Base-by-base conservation (phyloP, 805 yeast species). In the Sugiyamaella chiloensis region DNA sequence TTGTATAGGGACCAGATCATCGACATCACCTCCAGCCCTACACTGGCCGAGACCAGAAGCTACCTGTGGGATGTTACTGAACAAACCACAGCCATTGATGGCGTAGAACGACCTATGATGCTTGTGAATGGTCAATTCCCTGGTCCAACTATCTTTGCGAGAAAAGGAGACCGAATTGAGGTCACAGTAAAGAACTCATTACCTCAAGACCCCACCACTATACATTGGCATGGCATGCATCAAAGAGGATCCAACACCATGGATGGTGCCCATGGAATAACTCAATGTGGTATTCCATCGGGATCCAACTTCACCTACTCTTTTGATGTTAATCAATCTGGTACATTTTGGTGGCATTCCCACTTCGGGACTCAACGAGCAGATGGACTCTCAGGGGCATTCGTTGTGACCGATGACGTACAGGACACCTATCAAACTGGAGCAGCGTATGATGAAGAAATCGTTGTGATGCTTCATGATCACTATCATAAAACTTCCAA, bases 281-380 rank as follows among this genome's bases (percentile, higher is more conserved):
- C 79, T 5, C 81, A 78, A 51, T 71, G 77, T 44, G 78, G 79
- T 2, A 72, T 78, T 11, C 64, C 63, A 6, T 66, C 73, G 7
- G 78, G 77, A 1, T 62, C 58, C 3, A 50, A 60, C 2, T 75
- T 68, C 58, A 60, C 65, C 1, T 74, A 78, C 52, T 54, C 60
- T 24, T 76, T 78, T 54, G 61, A 66, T 2, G 60, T 56, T 1
- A 63, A 62, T 35, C 77, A 73, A 45, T 55, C 65, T 12, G 83
- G 83, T 0, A 71, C 80, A 0, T 73, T 61, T 43, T 78, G 83
- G 83, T 78, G 76, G 57, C 83, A 78, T 52, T 69, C 79, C 2
- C 83, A 78, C 47, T 63, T 61, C 42, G 58, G 67, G 3, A 71
- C 73, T 1, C 78, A 77, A 53, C 65, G 71, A 40, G 65, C 72